Conservation (phyloP, 176 grass and related monocot genomes). For the Phyllostachys edulis region DNA sequence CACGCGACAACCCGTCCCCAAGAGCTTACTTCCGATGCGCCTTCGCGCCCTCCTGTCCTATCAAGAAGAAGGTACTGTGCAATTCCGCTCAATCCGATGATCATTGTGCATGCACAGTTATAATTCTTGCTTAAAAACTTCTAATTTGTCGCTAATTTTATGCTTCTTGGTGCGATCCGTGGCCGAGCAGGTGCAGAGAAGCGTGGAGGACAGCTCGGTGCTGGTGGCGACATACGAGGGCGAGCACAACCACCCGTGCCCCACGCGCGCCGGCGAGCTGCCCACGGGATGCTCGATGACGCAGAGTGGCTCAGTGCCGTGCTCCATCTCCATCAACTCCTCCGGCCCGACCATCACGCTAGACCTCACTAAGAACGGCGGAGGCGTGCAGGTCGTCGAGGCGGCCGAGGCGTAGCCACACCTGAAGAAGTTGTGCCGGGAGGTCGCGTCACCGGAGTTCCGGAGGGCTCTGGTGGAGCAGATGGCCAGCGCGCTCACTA, state of each 20-base stretch:
- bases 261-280: conserved; percentile 18
- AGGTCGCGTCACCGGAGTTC: conserved; percentile 61
- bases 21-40: conserved; percentile 89
- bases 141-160: not conserved
- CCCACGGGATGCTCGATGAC: not conserved
- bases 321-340: conserved; percentile 59
- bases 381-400: not conserved
- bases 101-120: not conserved
- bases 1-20: conserved; percentile 84
- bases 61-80: conserved; percentile 82
- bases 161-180: not conserved
- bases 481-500: conserved; percentile 63
- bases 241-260: conserved; percentile 72
- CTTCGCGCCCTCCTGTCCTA: conserved; percentile 74
- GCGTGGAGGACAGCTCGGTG: conserved; percentile 78
- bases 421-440: conserved; percentile 39
- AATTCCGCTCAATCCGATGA: not conserved
- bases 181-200: conserved; percentile 71
- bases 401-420: not conserved
- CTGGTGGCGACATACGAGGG: conserved; percentile 87
- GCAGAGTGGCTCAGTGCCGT: conserved; percentile 39
- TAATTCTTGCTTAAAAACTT: not conserved
- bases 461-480: conserved; percentile 55
- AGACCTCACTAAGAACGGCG: conserved; percentile 50
- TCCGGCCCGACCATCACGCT: conserved; percentile 64